Evolutionary conservation across 805 yeast genomes (phyloP), one percentile per base, ranked within the genome.

Genomic region (Starmerella bacillaris): DNA sequence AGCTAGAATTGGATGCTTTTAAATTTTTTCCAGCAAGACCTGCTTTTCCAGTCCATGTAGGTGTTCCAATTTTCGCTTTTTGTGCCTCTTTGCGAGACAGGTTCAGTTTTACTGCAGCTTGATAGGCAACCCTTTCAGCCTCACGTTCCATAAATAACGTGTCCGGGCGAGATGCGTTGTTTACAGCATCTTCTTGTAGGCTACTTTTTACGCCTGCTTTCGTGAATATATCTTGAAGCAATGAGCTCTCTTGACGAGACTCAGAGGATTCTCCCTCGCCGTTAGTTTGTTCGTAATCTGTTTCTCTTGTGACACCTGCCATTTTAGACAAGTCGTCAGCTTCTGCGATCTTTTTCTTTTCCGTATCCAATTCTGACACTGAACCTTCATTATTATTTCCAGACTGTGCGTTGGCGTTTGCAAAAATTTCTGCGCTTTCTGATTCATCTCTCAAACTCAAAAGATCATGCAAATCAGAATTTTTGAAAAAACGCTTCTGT

Each of bases 41-140:
- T 61, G 75, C 80, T 45, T 69, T 70, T 0, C 98, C 98, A 0
- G 98, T 86, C 92, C 95, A 89, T 0, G 98, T 86, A 0, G 95
- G 96, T 0, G 77, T 73, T 4, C 93, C 93, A 21, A 84, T 61
- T 18, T 53, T 53, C 2, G 66, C 55, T 27, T 47, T 48, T 21
- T 64, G 51, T 0, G 83, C 63, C 17, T 58, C 51, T 31, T 57
- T 61, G 27, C 83, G 56, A 0, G 94, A 79, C 39, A 68, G 67
- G 59, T 41, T 56, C 54, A 30, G 74, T 69, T 50, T 68, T 33
- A 61, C 61, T 3, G 67, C 68, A 0, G 92, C 89, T 37, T 72
- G 75, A 26, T 59, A 56, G 1, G 78, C 75, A 6, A 75, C 57
- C 12, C 70, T 44, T 7, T 61, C 51, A 0, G 84, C 84, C 47